Base-by-base conservation (phyloP, 2,329 filamentous ascomycete genomes). In the Hypoxylon sp. region DNA sequence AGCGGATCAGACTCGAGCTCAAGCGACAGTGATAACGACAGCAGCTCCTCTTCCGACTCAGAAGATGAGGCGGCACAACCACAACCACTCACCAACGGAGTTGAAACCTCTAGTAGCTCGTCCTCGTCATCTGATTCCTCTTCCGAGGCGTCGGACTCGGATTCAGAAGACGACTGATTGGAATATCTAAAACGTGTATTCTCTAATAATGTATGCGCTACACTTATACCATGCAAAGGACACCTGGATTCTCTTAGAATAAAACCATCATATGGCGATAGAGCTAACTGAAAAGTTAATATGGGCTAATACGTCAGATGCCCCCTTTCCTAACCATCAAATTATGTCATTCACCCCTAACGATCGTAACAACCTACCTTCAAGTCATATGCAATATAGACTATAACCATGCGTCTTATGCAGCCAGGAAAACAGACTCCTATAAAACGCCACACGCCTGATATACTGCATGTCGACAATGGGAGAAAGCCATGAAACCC, bases 51-150 rank as follows among this genome's bases (percentile, higher is more conserved):
- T 62, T 70, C 68, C 4, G 70, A 70, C 9, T 64, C 63, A 7
- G 66, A 62, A 1, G 67, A 67, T n/a, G 58, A 52, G 5, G 62
- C 55, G 15, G 65, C 64, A 15, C 44, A 40, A 43, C 26, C 23
- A 4, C 48, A 27, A 29, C 36, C 13, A 40, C 53, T 17, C 45
- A 9, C 17, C 23, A 51, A 62, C n/a, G 62, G 61, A 9, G 45
- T 17, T 4, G 64, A 63, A 7, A 58, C 58, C 8, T 66, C 73
- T 16, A 74, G 73, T 3, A 75, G 73, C 57, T 74, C 71, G 63
- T 74, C 71, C 4, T 77, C 74, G 0, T 75, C 74, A 2, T 64
- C 63, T 2, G 62, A 60, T 1, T 77, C 74, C 0, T 75, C 74
- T 2, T 64, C 63, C 2, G 62, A 60, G 1, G 71, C 72, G 0